phyloP scores from a whole-genome alignment of 495 filamentous ascomycete species.

The Aspergillus mulundensis region DNA sequence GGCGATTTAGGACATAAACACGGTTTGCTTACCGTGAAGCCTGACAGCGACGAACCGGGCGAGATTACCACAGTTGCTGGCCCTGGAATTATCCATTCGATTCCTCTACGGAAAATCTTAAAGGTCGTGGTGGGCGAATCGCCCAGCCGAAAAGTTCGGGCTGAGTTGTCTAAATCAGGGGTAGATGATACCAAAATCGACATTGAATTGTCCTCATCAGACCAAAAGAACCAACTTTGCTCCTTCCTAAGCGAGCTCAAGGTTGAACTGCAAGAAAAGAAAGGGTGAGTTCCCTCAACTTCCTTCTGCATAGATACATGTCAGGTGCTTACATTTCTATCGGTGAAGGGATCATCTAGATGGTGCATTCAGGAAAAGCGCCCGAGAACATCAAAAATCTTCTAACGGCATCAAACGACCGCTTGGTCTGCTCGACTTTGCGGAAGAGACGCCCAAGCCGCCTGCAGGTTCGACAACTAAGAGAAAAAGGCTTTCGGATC shows the following conservation, averaged over 20 bases:
- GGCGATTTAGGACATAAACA: background rate
- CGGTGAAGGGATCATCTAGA: slow-evolving; percentile 33
- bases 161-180: slow-evolving; percentile 27
- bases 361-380: slow-evolving; percentile 26
- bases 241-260: slow-evolving; percentile 8
- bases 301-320: background rate
- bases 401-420: slow-evolving; percentile 14
- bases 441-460: background rate
- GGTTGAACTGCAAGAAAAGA: slow-evolving; percentile 17
- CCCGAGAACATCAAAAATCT: slow-evolving; percentile 6
- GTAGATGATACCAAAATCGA: slow-evolving; percentile 26
- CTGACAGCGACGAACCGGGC: background rate
- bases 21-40: slow-evolving; percentile 14
- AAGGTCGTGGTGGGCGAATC: slow-evolving; percentile 18
- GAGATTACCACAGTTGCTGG: slow-evolving; percentile 1
- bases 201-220: slow-evolving; percentile 29
- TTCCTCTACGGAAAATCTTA: slow-evolving; percentile 23
- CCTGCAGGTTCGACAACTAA: slow-evolving; percentile 13
- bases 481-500: slow-evolving; percentile 31
- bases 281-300: slow-evolving; percentile 17
- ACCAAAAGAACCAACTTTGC: slow-evolving; percentile 20
- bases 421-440: background rate
- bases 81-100: background rate
- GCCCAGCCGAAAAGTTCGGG: slow-evolving; percentile 31
- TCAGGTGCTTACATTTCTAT: background rate